A percentile compares a stretch with the other conserved stretches of the same genome.
Conservation (phyloP, 2,329 filamentous ascomycete genomes). For the Diaporthe sp. region DNA sequence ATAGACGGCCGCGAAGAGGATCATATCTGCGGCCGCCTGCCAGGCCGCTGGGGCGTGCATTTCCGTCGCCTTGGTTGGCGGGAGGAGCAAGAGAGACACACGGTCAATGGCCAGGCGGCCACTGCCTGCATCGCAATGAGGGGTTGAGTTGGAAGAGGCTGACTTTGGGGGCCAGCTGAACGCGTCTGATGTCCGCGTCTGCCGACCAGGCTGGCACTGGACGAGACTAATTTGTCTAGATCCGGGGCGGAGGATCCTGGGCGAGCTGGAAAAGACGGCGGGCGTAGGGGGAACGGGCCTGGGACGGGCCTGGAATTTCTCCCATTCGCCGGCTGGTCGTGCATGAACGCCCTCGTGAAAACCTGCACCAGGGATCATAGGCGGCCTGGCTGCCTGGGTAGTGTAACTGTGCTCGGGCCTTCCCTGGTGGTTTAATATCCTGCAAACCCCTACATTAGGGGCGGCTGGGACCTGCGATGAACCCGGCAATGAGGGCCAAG, state of each 20-base stretch:
- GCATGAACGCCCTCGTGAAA: constrained; percentile 34
- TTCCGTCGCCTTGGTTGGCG: constrained; percentile 1
- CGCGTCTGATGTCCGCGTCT: constrained; percentile 5
- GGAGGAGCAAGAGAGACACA: not conserved
- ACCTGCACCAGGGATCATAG: constrained; percentile 5
- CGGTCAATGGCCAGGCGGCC: not conserved
- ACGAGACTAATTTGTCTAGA: not conserved
- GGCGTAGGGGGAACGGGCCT: constrained; percentile 1
- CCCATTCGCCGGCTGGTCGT: constrained; percentile 26
- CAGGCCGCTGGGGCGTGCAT: not conserved
- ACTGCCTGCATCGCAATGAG: not conserved
- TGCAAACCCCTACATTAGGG: constrained; percentile 33
- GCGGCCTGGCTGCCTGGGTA: not conserved
- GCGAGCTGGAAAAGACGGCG: constrained; percentile 27
- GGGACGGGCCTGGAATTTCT: constrained; percentile 1
- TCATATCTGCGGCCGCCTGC: not conserved
- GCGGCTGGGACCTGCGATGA: constrained; percentile 21
- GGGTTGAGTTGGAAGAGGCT: not conserved
- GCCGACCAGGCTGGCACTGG: not conserved
- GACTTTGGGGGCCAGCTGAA: constrained; percentile 22
- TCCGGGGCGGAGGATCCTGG: constrained; percentile 21
- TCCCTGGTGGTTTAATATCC: constrained; percentile 30
- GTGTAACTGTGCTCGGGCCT: constrained; percentile 31
- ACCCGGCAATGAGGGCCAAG: not conserved
- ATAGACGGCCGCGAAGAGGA: not conserved